A percentile compares a stretch with the other conserved stretches of the same genome.
Conservation (phyloP, 805 yeast genomes). For the Blastobotrys robertii region DNA sequence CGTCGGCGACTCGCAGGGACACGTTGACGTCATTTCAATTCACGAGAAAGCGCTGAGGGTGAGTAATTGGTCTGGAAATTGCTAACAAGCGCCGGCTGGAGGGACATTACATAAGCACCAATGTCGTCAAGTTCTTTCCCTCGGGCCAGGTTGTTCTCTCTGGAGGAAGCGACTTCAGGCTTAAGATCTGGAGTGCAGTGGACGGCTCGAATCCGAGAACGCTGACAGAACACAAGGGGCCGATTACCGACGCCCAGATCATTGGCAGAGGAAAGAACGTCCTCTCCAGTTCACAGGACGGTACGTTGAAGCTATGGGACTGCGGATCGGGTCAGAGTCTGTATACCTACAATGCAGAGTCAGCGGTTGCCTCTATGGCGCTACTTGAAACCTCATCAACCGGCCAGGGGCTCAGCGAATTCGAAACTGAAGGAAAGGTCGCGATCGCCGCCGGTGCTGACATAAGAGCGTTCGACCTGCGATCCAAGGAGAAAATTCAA, state of each 20-base stretch:
- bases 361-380: slow-evolving; percentile 15
- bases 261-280: slow-evolving; percentile 63
- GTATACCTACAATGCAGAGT: slow-evolving; percentile 32
- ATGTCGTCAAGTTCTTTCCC: slow-evolving; percentile 45
- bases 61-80: slow-evolving; percentile 10
- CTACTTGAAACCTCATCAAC: neutral
- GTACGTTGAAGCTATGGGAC: slow-evolving; percentile 57
- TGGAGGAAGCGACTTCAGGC: slow-evolving; percentile 47
- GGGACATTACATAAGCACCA: slow-evolving; percentile 46
- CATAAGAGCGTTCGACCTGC: slow-evolving; percentile 6
- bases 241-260: slow-evolving; percentile 40
- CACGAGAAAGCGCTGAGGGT: no score
- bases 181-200: slow-evolving; percentile 51
- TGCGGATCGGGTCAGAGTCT: slow-evolving; percentile 46
- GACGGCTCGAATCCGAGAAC: slow-evolving; percentile 42
- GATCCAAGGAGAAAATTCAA: neutral
- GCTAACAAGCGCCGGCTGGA: slow-evolving; percentile 16
- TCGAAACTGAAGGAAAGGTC: slow-evolving; percentile 36
- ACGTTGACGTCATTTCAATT: slow-evolving; percentile 19
- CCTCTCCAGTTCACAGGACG: slow-evolving; percentile 43
- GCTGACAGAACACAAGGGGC: slow-evolving; percentile 39
- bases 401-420: slow-evolving; percentile 34
- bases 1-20: slow-evolving; percentile 31
- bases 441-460: slow-evolving; percentile 30
- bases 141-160: slow-evolving; percentile 53